Evolutionary conservation across 1,284 basidiomycete genomes (phyloP).

Genomic region (Cutaneotrichosporon dermatis): DNA sequence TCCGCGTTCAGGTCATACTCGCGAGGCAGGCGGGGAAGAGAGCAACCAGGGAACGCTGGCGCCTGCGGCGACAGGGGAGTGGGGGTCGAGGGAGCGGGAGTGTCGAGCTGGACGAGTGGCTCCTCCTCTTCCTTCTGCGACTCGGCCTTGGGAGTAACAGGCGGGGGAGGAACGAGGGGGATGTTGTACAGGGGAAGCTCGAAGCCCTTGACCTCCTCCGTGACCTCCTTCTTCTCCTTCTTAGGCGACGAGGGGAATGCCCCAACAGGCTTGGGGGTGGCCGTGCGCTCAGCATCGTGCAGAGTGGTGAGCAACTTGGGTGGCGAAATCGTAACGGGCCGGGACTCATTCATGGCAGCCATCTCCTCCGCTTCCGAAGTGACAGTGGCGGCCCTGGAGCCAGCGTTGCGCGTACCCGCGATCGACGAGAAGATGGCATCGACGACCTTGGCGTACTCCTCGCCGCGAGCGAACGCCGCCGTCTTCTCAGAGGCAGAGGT

Average conservation of each 20-base stretch:
- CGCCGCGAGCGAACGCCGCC: constrained; percentile 7
- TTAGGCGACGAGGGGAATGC: constrained; percentile 4
- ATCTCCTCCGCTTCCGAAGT: constrained; percentile 14
- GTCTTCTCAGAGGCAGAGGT: neutral
- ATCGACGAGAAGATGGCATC: constrained; percentile 12
- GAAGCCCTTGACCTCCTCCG: neutral
- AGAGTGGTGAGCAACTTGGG: neutral
- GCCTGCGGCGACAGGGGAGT: neutral
- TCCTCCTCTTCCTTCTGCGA: neutral
- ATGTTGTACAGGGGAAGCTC: neutral
- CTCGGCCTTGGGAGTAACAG: neutral
- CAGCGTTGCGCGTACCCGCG: neutral
- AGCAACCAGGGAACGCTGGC: neutral
- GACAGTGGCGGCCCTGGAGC: neutral
- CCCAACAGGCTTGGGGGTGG: constrained; percentile 9
- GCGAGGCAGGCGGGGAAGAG: neutral
- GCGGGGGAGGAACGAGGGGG: neutral
- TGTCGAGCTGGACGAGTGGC: neutral
- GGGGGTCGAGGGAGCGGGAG: neutral
- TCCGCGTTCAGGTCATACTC: neutral
- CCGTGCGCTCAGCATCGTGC: neutral
- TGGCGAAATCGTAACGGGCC: neutral
- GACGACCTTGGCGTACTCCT: constrained; percentile 16
- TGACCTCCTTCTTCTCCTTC: neutral
- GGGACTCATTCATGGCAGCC: neutral